phyloP scores from a whole-genome alignment of 2,329 filamentous ascomycete genomes.

The Xylariaceae sp. region DNA sequence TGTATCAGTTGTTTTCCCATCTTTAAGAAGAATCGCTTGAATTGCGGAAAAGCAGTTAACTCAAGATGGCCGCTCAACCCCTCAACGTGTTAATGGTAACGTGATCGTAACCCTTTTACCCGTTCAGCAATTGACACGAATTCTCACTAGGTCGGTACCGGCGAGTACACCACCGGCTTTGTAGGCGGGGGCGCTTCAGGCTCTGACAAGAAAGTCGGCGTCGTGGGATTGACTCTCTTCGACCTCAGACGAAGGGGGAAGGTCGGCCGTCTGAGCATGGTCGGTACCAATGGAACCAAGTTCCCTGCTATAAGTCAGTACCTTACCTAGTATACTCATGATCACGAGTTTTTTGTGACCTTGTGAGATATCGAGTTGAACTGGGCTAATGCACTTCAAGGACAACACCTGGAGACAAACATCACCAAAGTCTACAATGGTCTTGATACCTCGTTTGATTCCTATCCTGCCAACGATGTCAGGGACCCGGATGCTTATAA shows the following conservation, averaged over 20 bases:
- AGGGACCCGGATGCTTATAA: constrained; percentile 82
- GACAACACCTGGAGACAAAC: constrained; percentile 79
- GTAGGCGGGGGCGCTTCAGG: constrained; percentile 76
- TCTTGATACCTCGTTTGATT: constrained; percentile 79
- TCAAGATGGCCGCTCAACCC: constrained; percentile 32
- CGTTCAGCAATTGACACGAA: constrained; percentile 17
- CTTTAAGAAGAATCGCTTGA: background rate
- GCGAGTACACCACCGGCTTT: constrained; percentile 95
- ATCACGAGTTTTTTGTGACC: background rate
- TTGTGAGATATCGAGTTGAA: background rate
- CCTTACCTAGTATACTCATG: background rate
- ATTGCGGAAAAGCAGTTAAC: background rate
- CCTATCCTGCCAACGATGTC: constrained; percentile 69
- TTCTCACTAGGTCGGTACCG: constrained; percentile 66
- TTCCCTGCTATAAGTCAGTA: constrained; percentile 81
- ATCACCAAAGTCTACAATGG: constrained; percentile 84
- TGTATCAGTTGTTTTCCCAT: background rate
- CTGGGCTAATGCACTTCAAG: constrained; percentile 36
- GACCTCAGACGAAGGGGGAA: constrained; percentile 84
- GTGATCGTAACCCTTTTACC: constrained; percentile 1
- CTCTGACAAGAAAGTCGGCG: constrained; percentile 94
- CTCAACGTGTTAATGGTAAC: constrained; percentile 65
- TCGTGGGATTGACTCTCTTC: constrained; percentile 84
- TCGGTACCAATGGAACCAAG: constrained; percentile 80
- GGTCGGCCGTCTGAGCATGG: constrained; percentile 81